Conservation (phyloP, 202 grass and related monocot genomes). For the Panicum virgatum region DNA sequence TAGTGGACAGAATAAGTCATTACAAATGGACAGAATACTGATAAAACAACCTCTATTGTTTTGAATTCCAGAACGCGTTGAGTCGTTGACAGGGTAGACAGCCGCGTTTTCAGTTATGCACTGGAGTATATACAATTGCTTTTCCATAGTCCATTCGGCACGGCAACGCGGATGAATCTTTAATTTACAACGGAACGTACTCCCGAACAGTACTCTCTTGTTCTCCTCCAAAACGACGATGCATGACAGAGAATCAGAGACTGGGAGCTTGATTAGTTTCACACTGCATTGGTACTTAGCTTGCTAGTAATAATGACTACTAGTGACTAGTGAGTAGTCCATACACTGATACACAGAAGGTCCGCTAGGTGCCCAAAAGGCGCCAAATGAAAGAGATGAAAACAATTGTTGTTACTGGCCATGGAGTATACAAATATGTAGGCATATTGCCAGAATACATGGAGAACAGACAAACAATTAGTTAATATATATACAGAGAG, state of each 20-base stretch:
- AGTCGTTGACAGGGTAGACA: not conserved
- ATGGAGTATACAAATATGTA: too few relatives aligned
- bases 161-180: not conserved
- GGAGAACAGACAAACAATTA: too few relatives aligned
- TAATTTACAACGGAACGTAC: not conserved
- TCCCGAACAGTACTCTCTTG: not conserved
- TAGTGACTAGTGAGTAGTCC: not conserved
- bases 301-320: not conserved
- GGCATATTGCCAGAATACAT: too few relatives aligned
- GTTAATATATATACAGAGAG: too few relatives aligned
- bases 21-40: not conserved
- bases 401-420: too few relatives aligned
- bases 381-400: too few relatives aligned
- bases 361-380: too few relatives aligned
- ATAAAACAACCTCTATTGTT: too few relatives aligned
- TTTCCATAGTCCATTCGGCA: not conserved
- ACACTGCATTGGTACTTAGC: not conserved
- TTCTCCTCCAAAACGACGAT: not conserved
- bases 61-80: not conserved
- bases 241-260: not conserved
- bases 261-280: not conserved
- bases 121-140: not conserved
- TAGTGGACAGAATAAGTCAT: too few relatives aligned
- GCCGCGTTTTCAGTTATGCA: not conserved
- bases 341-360: too few relatives aligned